These are phyloP conservation scores for Globisporangium okanoganense DNA, from an alignment of 352 stramenopile species.

Conservation along the genomic window DNA sequence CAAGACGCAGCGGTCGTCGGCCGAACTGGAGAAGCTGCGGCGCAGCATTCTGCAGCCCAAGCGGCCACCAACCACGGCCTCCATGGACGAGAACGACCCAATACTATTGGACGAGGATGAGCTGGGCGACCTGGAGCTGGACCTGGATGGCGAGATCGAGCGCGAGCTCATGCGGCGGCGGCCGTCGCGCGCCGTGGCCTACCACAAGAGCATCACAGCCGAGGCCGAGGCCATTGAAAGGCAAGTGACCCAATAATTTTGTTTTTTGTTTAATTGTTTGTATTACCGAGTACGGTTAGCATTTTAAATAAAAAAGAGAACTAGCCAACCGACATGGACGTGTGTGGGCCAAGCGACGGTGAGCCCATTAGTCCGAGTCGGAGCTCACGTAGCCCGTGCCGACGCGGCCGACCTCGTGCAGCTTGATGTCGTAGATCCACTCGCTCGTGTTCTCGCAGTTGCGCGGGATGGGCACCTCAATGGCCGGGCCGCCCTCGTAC, in stretches of 20 bases:
- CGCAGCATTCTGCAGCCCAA: conserved; percentile 26
- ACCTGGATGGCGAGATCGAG: conserved; percentile 73
- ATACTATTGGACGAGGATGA: conserved; percentile 24
- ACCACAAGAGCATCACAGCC: conserved; percentile 1
- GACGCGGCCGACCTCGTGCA: conserved; percentile 53
- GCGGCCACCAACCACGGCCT: conserved; percentile 2
- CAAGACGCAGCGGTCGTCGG: conserved; percentile 36
- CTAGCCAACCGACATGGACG: not conserved
- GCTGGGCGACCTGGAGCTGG: conserved; percentile 54
- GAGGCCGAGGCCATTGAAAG: not conserved
- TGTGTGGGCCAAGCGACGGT: no score
- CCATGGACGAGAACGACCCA: conserved; percentile 28
- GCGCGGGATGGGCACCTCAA: conserved; percentile 58
- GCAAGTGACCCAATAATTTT: not conserved
- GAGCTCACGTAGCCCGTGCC: conserved; percentile 64
- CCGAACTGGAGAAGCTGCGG: conserved; percentile 30
- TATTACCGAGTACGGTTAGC: not conserved
- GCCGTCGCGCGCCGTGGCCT: conserved; percentile 41
- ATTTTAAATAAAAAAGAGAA: conserved; percentile 16
- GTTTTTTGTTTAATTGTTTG: no score
- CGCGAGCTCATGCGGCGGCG: conserved; percentile 54
- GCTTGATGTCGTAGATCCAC: conserved; percentile 48
- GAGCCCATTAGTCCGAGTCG: conserved; percentile 22
- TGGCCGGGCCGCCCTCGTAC: conserved; percentile 67
- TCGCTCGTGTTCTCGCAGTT: conserved; percentile 45